Evolutionary conservation across 108 stramenopile species (phyloP), one percentile per base, ranked within the genome.

Genomic region (Cylindrotheca closterium): DNA sequence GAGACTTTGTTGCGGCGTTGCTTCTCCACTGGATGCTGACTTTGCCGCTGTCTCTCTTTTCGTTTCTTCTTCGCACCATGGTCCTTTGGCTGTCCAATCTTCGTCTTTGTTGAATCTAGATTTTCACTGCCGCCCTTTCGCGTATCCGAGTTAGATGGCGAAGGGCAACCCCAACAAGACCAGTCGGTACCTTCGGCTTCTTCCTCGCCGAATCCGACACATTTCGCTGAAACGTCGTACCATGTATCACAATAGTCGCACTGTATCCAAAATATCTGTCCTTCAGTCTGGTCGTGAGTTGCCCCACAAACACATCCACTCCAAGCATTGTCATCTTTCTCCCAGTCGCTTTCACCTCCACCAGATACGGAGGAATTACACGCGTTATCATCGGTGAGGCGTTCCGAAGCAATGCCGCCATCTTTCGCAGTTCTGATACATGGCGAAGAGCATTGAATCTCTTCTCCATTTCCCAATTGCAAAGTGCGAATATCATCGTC

Each of bases 291-390:
- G 0, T 58, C 51, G 51, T 90, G 89, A 12, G 71, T 81, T 22
- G 72, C 59, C 15, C 86, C 86, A 51, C 89, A 91, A 18, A 87
- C 81, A 51, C 89, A 91, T 10, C 89, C 89, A 28, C 83, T 73
- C 81, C 83, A 84, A 3, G 89, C 81, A 51, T 85, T 79, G 23
- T 78, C 73, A 45, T 90, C 88, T 49, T 75, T 51, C 24, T 63
- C 58, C 47, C 54, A 62, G 3, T 68, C 63, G 4, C 10, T 49
- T 62, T 27, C 48, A 21, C 26, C 12, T 42, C 18, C 59, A 5
- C 18, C 59, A 4, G 42, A 7, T 17, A 47, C 34, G 18, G 22
- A 7, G 28, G 48, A 46, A 18, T n/a, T n/a, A n/a, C n/a, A n/a
- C n/a, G n/a, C n/a, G n/a, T n/a, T n/a, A n/a, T n/a, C n/a, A n/a